A percentile compares a stretch with the other conserved stretches of the same genome.
Conservation (phyloP, 1,284 basidiomycete species). For the Papiliotrema flavescens region DNA sequence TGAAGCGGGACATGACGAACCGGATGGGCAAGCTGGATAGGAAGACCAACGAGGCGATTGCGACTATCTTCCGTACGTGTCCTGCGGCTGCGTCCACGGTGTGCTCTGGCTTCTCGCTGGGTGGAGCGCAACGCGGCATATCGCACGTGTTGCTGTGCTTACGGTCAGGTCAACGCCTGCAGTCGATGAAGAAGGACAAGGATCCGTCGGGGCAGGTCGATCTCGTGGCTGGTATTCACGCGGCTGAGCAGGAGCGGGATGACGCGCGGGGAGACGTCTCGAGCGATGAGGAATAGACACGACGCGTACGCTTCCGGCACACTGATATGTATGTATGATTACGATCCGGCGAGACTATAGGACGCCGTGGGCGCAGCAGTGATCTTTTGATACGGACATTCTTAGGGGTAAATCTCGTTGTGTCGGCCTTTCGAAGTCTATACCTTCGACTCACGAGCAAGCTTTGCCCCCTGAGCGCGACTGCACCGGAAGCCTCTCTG, state of each 20-base stretch:
- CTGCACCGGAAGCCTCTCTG: no score
- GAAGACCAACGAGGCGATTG: slow-evolving; percentile 85
- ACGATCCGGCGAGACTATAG: no score
- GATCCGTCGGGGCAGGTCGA: slow-evolving; percentile 36
- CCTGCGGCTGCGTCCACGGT: neutral
- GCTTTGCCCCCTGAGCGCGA: no score
- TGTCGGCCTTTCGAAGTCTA: no score
- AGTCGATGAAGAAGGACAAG: slow-evolving; percentile 39
- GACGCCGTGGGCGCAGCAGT: no score
- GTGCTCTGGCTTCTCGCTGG: neutral
- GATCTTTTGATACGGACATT: no score
- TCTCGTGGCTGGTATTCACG: slow-evolving; percentile 45
- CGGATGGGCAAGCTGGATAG: slow-evolving; percentile 83
- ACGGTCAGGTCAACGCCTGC: slow-evolving; percentile 42
- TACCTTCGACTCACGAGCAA: no score
- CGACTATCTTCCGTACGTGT: slow-evolving; percentile 80
- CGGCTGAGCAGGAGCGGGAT: slow-evolving; percentile 41
- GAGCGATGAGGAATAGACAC: slow-evolving; percentile 6
- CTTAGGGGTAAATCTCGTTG: no score
- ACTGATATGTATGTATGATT: no score
- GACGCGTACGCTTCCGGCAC: no score
- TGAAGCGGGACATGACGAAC: slow-evolving; percentile 90
- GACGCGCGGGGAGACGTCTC: slow-evolving; percentile 6
- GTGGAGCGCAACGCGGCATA: neutral
- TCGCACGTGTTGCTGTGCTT: neutral